Base-by-base conservation (phyloP, 2,329 filamentous ascomycete genomes). In the Malbranchea cinnamomea region DNA sequence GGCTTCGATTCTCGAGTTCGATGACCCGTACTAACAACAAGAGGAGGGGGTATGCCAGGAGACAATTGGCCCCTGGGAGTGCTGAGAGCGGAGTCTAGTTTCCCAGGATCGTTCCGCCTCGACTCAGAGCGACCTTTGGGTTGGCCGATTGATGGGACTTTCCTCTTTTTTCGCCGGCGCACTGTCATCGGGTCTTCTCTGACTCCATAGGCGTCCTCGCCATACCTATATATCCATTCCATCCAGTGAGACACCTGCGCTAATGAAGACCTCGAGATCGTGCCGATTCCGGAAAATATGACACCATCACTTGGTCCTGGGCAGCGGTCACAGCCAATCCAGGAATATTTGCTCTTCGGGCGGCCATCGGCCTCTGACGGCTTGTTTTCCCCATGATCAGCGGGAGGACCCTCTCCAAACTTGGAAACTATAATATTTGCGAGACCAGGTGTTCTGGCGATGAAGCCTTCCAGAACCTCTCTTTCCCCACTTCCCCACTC, bases 401-500 rank as follows among this genome's bases (percentile, higher is more conserved):
- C 35, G 6, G 47, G 35, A 5, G 59, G 51, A 4, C 61, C 49
- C 37, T 76, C 67, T 8, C 83, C 87, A 51, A 91, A 95, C 41
- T 79, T 76, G 24, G 81, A 84, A 3, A 94, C 84, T 23, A 94
- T 63, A 28, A 95, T 54, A 53, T 98, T 89, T 4, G 92, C 69
- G 22, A 98, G 63, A 1, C 89, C 89, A 30, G 89, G 77, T 14
- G 82, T 80, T 32, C 80, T 67, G 6, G 66, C 67, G 2, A 83
- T 73, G 37, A 93, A 72, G n/a, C 83, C 83, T 52, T 95, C 87
- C 2, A 98, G 62, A 0, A 95, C 87, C 44, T 91, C 87, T 44
- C 87, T 68, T 58, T 95, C 87, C 18, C 84, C 84, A 49, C 87
- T 94, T 4, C 87, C 87, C 51, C 84, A 78, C 32, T 94, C 82